Evolutionary conservation across 306 rosid species (phyloP).

Genomic region (Senna tora): DNA sequence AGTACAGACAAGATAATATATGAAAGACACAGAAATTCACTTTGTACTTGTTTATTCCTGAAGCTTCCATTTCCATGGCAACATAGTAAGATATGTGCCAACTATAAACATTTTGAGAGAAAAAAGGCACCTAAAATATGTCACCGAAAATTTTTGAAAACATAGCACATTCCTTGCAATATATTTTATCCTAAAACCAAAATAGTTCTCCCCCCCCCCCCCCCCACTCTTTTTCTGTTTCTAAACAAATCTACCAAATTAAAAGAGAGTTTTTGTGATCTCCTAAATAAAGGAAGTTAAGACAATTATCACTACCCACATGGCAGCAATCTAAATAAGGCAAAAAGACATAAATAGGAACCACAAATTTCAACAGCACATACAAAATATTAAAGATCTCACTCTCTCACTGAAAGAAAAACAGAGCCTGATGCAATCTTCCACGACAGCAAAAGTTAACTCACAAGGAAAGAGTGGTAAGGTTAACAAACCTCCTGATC

Average conservation of each 20-base stretch:
- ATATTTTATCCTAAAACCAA: constrained; percentile 27
- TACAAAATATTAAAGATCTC: neutral
- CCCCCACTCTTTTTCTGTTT: no score
- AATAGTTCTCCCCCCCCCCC: neutral
- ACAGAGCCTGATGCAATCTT: constrained; percentile 4
- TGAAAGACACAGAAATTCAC: constrained; percentile 19
- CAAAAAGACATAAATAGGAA: constrained; percentile 1
- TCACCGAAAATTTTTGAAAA: constrained; percentile 25
- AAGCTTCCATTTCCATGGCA: constrained; percentile 24
- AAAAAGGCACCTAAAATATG: neutral
- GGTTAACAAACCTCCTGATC: constrained; percentile 90
- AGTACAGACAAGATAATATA: constrained; percentile 9
- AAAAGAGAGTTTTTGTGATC: constrained; percentile 8
- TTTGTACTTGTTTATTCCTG: constrained; percentile 16
- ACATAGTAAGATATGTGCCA: constrained; percentile 8
- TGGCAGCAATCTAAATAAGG: constrained; percentile 1
- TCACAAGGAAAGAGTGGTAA: constrained; percentile 16
- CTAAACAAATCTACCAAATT: constrained; percentile 24
- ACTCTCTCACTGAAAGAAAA: neutral
- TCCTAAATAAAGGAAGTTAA: neutral
- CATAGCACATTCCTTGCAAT: constrained; percentile 1
- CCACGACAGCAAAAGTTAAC: constrained; percentile 12
- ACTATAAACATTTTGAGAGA: neutral
- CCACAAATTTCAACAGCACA: constrained; percentile 19
- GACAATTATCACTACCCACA: constrained; percentile 2